A percentile compares a stretch with the other conserved stretches of the same genome.
Evolutionary conservation across 2,329 filamentous ascomycete species (phyloP).

Genomic region (Dothistroma pini): DNA sequence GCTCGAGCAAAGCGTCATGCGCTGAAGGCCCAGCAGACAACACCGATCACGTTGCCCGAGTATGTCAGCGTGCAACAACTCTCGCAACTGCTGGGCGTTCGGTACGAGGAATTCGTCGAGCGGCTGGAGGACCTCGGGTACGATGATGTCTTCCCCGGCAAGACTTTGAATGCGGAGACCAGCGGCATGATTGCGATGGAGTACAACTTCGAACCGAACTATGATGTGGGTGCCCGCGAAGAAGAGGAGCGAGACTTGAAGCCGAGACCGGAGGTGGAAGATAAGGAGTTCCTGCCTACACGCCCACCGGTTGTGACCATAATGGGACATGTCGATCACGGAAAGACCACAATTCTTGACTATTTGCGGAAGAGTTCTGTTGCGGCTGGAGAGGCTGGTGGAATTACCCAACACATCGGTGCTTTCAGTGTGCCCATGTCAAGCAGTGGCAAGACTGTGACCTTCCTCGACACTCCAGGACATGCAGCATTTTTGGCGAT

Average conservation of each 20-base stretch:
- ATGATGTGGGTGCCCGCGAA: conserved; percentile 47
- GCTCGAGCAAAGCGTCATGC: conserved; percentile 27
- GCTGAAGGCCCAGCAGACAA: conserved; percentile 40
- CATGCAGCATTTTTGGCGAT: conserved; percentile 95
- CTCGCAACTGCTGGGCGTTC: conserved; percentile 69
- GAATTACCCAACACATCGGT: conserved; percentile 98
- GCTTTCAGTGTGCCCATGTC: conserved; percentile 87
- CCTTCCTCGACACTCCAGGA: conserved; percentile 93
- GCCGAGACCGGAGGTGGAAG: conserved; percentile 64
- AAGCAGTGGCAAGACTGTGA: conserved; percentile 76
- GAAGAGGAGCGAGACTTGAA: conserved; percentile 67
- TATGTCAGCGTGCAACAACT: conserved; percentile 87
- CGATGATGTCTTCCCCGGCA: conserved; percentile 75
- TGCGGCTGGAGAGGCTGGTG: conserved; percentile 86
- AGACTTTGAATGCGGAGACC: conserved; percentile 85
- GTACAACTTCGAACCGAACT: conserved; percentile 82
- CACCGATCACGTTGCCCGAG: conserved; percentile 75
- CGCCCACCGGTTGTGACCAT: conserved; percentile 96
- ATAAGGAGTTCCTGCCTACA: conserved; percentile 63
- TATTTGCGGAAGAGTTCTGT: conserved; percentile 91
- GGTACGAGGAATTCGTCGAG: conserved; percentile 64
- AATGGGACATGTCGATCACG: conserved; percentile 99
- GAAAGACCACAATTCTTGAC: conserved; percentile 94
- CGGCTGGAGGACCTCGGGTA: conserved; percentile 86
- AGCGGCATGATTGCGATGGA: conserved; percentile 87